These are phyloP conservation scores for Dioscorea alata DNA, from an alignment of 106 monocot species.

Conservation along the genomic window DNA sequence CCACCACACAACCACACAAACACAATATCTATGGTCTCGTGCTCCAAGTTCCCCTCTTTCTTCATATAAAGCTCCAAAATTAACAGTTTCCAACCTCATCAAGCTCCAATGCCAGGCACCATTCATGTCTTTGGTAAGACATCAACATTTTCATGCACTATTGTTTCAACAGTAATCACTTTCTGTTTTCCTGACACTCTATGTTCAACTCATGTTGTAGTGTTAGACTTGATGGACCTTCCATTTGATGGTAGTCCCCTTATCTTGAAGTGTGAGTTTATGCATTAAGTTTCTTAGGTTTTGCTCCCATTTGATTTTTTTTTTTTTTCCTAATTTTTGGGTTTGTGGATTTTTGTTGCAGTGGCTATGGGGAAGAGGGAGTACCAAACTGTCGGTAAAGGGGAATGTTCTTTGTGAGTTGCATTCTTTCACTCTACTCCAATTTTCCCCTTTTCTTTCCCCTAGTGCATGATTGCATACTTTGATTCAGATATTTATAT, in stretches of 20 bases:
- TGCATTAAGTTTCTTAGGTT: background rate
- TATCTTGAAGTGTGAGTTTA: conserved; percentile 43
- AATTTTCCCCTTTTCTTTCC: background rate
- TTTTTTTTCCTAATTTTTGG: background rate
- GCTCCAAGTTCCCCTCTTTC: background rate
- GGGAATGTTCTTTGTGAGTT: conserved; percentile 62
- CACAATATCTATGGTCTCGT: conserved; percentile 4
- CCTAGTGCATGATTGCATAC: background rate
- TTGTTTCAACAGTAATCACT: background rate
- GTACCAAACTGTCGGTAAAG: conserved; percentile 32
- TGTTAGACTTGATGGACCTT: conserved; percentile 41
- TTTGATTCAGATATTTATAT: background rate
- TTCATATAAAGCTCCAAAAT: background rate
- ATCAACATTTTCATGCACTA: background rate
- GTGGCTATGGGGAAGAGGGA: conserved; percentile 69
- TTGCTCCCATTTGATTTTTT: background rate
- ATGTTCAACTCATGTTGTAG: conserved; percentile 11
- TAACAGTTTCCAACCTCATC: background rate
- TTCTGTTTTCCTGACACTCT: background rate
- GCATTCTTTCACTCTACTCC: background rate
- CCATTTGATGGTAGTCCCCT: conserved; percentile 8
- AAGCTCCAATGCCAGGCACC: conserved; percentile 50
- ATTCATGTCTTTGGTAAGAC: conserved; percentile 51
- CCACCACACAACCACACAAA: background rate
- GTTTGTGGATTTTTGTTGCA: conserved; percentile 19